Base-by-base conservation (phyloP, 371 early-diverging fungal genomes). In the Actinomortierella wolfii region DNA sequence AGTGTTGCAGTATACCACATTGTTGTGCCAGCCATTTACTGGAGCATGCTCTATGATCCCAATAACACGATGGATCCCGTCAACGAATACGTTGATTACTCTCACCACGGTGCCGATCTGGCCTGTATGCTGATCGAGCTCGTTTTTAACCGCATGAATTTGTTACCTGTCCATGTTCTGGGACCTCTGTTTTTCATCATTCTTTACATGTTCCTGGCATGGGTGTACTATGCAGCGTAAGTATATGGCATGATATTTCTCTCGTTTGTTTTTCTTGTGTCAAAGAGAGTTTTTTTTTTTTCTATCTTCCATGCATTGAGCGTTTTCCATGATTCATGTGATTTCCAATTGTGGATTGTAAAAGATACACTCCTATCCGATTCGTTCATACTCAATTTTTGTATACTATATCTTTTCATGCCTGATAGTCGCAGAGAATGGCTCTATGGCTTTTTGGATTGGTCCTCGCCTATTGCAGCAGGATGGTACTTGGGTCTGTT, bases 191-290 rank as follows among this genome's bases (percentile, higher is more conserved):
- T 28, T 40, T 66, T 73, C 67, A 66, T 73, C 41, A 66, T 73
- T 44, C 50, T 73, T 14, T 73, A 73, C 59, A 73, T 73, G 73
- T 66, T 73, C 60, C 58, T 73, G 20, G 73, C 67, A 6, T 73
- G 73, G 73, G 73, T 73, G 0, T 73, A 73, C 49, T 73, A 59
- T 56, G 61, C 73, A 20, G 73, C 63, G 73, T 73, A 66, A 59
- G 73, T 61, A 8, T 47, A 3, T 8, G 24, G 20, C 3, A 11
- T 15, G 20, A 20, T 5, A 45, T 3, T 4, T 4, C 17, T 45
- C 11, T 34, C 4, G 34, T 11, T 34, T n/a, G n/a, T n/a, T 41
- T 11, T 41, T 41, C 41, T 15, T 41, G 41, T 41, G 9, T 41
- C 7, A 15, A 41, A 15, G 15, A 41, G 41, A 15, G 15, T 25